Percentiles rank a stretch among this genome's conserved stretches.
phyloP scores from a whole-genome alignment of 2,329 filamentous ascomycete species.

The Alternaria brassicae region DNA sequence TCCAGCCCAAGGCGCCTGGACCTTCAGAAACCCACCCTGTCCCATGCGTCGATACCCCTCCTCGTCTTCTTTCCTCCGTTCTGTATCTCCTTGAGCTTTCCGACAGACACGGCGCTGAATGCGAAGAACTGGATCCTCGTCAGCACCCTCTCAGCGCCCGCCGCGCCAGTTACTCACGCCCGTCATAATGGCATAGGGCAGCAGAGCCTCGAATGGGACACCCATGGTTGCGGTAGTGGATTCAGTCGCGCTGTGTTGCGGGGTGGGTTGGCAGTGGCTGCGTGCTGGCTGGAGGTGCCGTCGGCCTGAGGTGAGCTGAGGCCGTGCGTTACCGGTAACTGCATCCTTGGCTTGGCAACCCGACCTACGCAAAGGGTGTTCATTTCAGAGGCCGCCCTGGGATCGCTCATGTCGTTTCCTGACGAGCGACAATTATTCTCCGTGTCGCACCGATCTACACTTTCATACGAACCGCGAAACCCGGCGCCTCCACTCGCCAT shows the following conservation, averaged over 20 bases:
- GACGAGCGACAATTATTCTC: conserved; percentile 33
- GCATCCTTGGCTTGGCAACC: conserved; percentile 18
- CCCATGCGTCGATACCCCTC: conserved; percentile 68
- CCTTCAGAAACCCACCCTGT: conserved; percentile 60
- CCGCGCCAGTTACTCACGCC: conserved; percentile 56
- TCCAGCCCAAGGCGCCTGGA: conserved; percentile 15
- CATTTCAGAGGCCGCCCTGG: conserved; percentile 38
- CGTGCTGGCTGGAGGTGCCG: conserved; percentile 24
- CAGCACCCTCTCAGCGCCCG: conserved; percentile 20
- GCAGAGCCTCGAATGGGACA: conserved; percentile 70
- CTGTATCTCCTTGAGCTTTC: conserved; percentile 64
- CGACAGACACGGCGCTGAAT: conserved; percentile 65
- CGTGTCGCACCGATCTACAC: conserved; percentile 44
- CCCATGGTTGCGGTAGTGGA: conserved; percentile 60
- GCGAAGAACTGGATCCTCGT: conserved; percentile 64
- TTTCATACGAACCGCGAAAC: conserved; percentile 46
- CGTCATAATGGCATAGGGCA: conserved; percentile 70
- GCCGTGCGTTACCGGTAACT: conserved; percentile 11
- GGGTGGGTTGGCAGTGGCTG: conserved; percentile 23
- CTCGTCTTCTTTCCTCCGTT: conserved; percentile 69
- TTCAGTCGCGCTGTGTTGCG: conserved; percentile 29
- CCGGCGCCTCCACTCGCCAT: conserved; percentile 21
- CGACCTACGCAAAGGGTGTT: conserved; percentile 36
- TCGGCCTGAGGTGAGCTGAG: conserved; percentile 23
- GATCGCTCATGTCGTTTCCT: conserved; percentile 36